Conservation (phyloP, 768 basidiomycete species). For the Trametes sanguinea region DNA sequence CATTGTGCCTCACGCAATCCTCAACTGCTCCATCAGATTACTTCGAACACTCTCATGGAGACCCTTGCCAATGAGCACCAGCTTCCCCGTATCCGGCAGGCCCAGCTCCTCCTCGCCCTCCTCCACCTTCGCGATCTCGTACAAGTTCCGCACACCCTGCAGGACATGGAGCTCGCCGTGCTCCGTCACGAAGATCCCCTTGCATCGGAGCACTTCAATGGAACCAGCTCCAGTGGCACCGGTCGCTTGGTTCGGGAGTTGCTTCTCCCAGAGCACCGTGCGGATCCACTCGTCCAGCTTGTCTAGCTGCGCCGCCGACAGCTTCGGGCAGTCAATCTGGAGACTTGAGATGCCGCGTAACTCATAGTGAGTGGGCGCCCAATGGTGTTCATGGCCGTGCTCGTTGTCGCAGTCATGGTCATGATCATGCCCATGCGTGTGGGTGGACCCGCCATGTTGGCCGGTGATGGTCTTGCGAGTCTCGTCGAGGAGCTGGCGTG, state of each 20-base stretch:
- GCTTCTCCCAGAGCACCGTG: constrained; percentile 77
- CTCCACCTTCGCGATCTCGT: constrained; percentile 66
- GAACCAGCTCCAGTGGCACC: constrained; percentile 11
- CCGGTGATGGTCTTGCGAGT: background rate
- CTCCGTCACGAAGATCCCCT: constrained; percentile 70
- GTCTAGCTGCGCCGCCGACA: constrained; percentile 50
- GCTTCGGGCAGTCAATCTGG: constrained; percentile 64
- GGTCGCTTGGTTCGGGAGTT: constrained; percentile 40
- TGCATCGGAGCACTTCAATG: constrained; percentile 80
- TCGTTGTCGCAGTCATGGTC: constrained; percentile 36
- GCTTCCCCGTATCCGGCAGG: constrained; percentile 67
- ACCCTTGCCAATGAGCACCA: constrained; percentile 88
- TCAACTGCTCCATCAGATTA: constrained; percentile 45
- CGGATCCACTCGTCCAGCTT: constrained; percentile 81
- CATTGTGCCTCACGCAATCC: background rate
- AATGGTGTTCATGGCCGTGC: constrained; percentile 32
- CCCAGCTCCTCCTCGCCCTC: constrained; percentile 40
- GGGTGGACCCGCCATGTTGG: constrained; percentile 21
- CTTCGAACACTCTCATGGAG: constrained; percentile 55
- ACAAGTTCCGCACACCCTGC: constrained; percentile 91
- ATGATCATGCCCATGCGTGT: constrained; percentile 40
- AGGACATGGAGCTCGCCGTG: constrained; percentile 68
- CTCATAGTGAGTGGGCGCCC: constrained; percentile 57
- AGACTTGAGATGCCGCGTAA: constrained; percentile 83
- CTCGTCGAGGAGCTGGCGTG: constrained; percentile 38